These are phyloP conservation scores for Epichloe aotearoae DNA, from an alignment of 2,329 filamentous ascomycete genomes.

Conservation along the genomic window DNA sequence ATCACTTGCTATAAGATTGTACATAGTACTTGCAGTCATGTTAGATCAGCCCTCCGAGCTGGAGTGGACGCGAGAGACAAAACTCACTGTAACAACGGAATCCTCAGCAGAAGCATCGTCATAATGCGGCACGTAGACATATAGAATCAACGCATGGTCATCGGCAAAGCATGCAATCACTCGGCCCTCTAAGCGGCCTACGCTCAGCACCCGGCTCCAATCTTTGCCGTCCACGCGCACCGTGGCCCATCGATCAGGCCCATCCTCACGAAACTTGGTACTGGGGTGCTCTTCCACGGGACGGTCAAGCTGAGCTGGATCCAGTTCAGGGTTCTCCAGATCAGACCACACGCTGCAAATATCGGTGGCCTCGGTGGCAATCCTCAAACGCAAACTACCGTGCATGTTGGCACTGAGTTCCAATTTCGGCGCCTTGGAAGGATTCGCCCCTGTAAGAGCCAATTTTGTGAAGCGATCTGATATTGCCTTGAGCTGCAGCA, in stretches of 20 bases:
- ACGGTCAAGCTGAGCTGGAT: slow-evolving; percentile 60
- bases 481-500: slow-evolving; percentile 83
- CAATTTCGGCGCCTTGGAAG: slow-evolving; percentile 49
- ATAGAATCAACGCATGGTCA: slow-evolving; percentile 68
- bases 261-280: slow-evolving; percentile 61
- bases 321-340: slow-evolving; percentile 76
- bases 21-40: slow-evolving; percentile 25
- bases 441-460: slow-evolving; percentile 36
- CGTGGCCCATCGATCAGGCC: slow-evolving; percentile 74
- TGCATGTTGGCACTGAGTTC: slow-evolving; percentile 93
- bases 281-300: slow-evolving; percentile 70
- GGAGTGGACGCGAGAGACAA: not conserved
- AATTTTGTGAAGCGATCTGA: slow-evolving; percentile 92
- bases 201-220: slow-evolving; percentile 88
- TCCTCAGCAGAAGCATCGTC: slow-evolving; percentile 54
- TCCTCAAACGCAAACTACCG: slow-evolving; percentile 65
- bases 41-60: slow-evolving; percentile 11
- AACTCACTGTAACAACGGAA: slow-evolving; percentile 60
- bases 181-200: slow-evolving; percentile 74
- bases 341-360: slow-evolving; percentile 79
- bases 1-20: slow-evolving; percentile 25
- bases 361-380: slow-evolving; percentile 70
- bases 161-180: slow-evolving; percentile 87
- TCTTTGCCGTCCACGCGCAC: slow-evolving; percentile 88
- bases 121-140: slow-evolving; percentile 64